These are phyloP conservation scores for Phytopythium montanum DNA, from an alignment of 352 stramenopile genomes.

Conservation along the genomic window DNA sequence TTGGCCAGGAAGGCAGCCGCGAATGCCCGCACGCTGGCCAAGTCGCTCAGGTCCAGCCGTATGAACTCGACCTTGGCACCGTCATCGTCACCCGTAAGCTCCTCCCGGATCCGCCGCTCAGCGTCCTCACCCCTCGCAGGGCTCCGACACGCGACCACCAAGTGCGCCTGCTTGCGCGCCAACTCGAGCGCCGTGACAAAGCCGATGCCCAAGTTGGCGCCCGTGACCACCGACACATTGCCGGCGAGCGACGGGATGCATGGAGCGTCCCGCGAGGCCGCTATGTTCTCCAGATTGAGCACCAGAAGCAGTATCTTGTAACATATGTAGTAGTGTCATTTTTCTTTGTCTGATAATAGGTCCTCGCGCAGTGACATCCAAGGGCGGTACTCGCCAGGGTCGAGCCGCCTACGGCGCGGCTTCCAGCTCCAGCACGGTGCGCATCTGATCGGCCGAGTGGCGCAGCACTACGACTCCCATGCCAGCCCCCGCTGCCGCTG, in stretches of 20 bases:
- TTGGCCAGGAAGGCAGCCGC: constrained; percentile 23
- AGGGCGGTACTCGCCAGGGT: too few species aligned
- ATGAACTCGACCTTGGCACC: constrained; percentile 40
- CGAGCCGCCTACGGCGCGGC: constrained; percentile 17
- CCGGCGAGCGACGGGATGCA: too few species aligned
- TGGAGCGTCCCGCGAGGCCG: too few species aligned
- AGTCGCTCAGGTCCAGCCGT: constrained; percentile 28
- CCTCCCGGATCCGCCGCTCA: constrained; percentile 19
- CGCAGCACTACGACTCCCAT: constrained; percentile 13
- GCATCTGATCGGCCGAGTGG: constrained; percentile 58
- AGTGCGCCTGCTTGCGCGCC: constrained; percentile 43
- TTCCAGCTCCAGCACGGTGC: constrained; percentile 60
- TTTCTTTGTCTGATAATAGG: too few species aligned
- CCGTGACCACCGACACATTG: constrained; percentile 81
- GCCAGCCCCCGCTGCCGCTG: too few species aligned
- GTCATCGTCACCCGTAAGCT: constrained; percentile 8
- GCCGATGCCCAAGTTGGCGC: constrained; percentile 80
- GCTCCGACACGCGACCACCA: constrained; percentile 76
- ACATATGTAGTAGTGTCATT: too few species aligned
- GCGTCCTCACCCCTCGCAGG: constrained; percentile 21
- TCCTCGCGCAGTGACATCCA: too few species aligned
- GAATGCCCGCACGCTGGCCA: constrained; percentile 42
- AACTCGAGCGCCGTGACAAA: constrained; percentile 61
- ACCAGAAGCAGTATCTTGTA: too few species aligned
- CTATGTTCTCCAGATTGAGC: too few species aligned